Conservation (phyloP, 164 flowering plant genomes). For the Sedum album region DNA sequence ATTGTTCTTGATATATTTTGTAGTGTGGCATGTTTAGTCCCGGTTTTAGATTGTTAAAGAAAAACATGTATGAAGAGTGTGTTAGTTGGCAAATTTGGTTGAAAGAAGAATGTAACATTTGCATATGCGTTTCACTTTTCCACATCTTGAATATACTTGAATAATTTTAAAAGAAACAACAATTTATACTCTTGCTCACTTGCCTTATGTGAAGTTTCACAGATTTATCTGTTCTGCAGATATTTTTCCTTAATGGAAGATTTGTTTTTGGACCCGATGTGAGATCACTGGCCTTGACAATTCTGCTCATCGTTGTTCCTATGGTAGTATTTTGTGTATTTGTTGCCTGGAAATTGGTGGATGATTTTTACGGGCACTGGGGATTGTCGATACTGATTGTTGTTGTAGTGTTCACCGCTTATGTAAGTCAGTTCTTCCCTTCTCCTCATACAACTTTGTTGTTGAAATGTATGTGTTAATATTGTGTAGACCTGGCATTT, state of each 20-base stretch:
- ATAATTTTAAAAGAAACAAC: too few relatives aligned
- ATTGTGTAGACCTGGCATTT: neutral
- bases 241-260: conserved; percentile 80
- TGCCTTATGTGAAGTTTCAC: neutral
- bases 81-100: too few relatives aligned
- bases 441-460: neutral
- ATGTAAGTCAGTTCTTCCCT: conserved; percentile 36
- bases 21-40: too few relatives aligned
- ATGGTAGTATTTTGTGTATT: conserved; percentile 65
- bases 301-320: conserved; percentile 79
- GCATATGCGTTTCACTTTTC: too few relatives aligned
- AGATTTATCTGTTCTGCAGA: conserved; percentile 35
- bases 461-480: neutral
- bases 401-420: conserved; percentile 56
- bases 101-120: too few relatives aligned
- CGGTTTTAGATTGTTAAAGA: too few relatives aligned
- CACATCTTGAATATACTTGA: too few relatives aligned
- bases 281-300: conserved; percentile 70
- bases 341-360: conserved; percentile 80
- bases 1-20: too few relatives aligned
- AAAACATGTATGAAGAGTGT: too few relatives aligned
- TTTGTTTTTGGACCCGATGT: conserved; percentile 95
- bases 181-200: too few relatives aligned
- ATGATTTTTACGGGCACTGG: conserved; percentile 45
- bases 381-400: conserved; percentile 68